Evolutionary conservation across 306 rosid genomes (phyloP).

Genomic region (Pyrus betulifolia): DNA sequence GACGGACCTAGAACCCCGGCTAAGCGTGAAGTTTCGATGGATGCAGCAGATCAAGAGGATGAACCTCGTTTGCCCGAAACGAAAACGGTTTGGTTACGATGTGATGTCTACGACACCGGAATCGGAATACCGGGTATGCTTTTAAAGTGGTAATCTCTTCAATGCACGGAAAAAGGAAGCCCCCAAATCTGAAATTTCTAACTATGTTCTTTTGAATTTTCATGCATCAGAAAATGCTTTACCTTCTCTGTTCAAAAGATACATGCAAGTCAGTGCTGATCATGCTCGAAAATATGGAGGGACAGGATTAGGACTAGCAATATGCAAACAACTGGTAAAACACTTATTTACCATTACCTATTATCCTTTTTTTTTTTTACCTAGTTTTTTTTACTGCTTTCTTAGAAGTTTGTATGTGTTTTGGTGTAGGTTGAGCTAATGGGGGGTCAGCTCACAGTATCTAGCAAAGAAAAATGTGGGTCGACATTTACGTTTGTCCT

Average conservation of each 20-base stretch:
- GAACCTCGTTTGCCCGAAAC: constrained; percentile 44
- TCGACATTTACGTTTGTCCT: constrained; percentile 86
- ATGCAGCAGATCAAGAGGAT: constrained; percentile 44
- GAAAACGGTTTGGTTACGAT: constrained; percentile 74
- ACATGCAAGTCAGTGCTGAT: constrained; percentile 99
- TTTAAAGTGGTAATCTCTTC: background rate
- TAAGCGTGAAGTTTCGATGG: constrained; percentile 41
- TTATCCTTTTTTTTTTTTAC: background rate
- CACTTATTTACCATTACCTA: no score
- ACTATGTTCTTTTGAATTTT: background rate
- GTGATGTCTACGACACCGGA: constrained; percentile 94
- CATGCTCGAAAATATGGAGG: constrained; percentile 98
- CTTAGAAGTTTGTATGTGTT: constrained; percentile 1
- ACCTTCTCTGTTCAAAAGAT: constrained; percentile 73
- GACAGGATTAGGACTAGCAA: constrained; percentile 90
- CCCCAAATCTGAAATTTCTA: background rate
- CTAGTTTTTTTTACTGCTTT: background rate
- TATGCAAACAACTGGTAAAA: constrained; percentile 91
- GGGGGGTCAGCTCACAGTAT: constrained; percentile 84
- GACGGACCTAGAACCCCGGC: constrained; percentile 44
- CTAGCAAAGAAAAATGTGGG: constrained; percentile 72
- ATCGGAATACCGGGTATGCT: constrained; percentile 91
- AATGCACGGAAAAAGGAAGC: background rate
- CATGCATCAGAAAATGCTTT: constrained; percentile 65
- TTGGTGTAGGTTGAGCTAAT: constrained; percentile 79